Percentiles rank a stretch among this genome's conserved stretches.
These are phyloP conservation scores for Cryptococcus jaspeensis DNA, from an alignment of 1,284 basidiomycete genomes.

Conservation along the genomic window DNA sequence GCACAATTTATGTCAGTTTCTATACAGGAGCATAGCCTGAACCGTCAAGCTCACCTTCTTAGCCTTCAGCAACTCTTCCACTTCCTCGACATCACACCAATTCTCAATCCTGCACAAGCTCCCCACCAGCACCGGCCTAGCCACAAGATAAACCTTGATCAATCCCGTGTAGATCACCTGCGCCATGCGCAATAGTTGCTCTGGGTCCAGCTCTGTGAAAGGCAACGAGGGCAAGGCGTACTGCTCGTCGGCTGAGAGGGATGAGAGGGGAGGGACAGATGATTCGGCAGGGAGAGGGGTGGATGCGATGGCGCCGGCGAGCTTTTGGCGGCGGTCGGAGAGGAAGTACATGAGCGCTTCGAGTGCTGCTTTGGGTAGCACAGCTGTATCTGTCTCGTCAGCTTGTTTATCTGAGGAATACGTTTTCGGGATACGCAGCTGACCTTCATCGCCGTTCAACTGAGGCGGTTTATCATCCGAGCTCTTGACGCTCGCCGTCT, in stretches of 20 bases:
- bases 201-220: slow-evolving; percentile 66
- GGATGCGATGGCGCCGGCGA: slow-evolving; percentile 70
- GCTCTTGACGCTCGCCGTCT: slow-evolving; percentile 13
- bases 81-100: slow-evolving; percentile 95
- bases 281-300: slow-evolving; percentile 61
- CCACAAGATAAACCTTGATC: slow-evolving; percentile 88
- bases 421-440: slow-evolving; percentile 1
- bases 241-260: slow-evolving; percentile 64
- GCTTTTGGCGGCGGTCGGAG: slow-evolving; percentile 79
- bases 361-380: slow-evolving; percentile 44
- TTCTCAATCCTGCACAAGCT: slow-evolving; percentile 87
- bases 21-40: not conserved
- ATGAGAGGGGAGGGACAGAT: slow-evolving; percentile 38
- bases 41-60: slow-evolving; percentile 62
- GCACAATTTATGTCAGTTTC: not conserved
- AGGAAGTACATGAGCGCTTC: slow-evolving; percentile 59
- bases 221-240: slow-evolving; percentile 66
- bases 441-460: slow-evolving; percentile 27
- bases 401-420: no score
- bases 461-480: slow-evolving; percentile 15
- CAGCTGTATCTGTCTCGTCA: slow-evolving; percentile 9
- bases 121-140: slow-evolving; percentile 78
- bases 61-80: slow-evolving; percentile 80
- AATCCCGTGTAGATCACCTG: slow-evolving; percentile 94
- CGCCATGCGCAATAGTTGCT: slow-evolving; percentile 78